Base-by-base conservation (phyloP, 2,329 filamentous ascomycete species). In the Penicillium sp. region DNA sequence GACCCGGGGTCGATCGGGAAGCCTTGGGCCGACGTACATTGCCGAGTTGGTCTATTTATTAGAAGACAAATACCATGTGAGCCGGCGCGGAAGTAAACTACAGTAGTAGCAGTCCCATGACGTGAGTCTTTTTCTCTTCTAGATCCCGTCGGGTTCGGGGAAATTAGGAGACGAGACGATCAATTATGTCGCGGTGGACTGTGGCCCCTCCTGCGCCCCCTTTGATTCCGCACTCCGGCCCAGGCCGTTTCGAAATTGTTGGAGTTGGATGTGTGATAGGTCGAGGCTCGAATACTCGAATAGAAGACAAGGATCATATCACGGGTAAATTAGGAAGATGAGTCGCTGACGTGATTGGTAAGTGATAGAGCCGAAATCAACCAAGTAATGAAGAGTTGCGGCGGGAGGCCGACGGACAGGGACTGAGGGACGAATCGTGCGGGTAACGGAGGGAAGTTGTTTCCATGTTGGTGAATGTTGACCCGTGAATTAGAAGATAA, bases 281-380 rank as follows among this genome's bases (percentile, higher is more conserved):
- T 62, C 28, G 37, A 55, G 53, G 53, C 35, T 53, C 54, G 40
- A 52, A 58, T 57, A 16, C 35, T 53, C 54, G 40, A 52, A 58
- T 57, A 16, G 49, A 52, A 49, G 52, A 45, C 57, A 37, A 58
- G 57, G 54, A 53, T 8, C 52, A 59, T 58, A 57, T 66, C 65
- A 65, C 67, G 67, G 67, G 67, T 67, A 48, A 68, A 65, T 48
- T 68, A 69, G 67, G 67, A 66, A 66, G 61, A 57, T 46, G 51
- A 28, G 26, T 60, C 22, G n/a, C 49, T 52, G 60, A 58, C 43
- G 55, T 68, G 61, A 61, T 62, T 65, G 63, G 63, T 57, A 35
- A 56, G 37, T 40, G 56, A 52, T 57, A 28, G 22, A 51, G 53
- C 16, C 16, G 13, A 6, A 14, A 30, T 30, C 5, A 37, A 37